phyloP scores from a whole-genome alignment of 139 green algal species.

The Spirogloea muscicola region DNA sequence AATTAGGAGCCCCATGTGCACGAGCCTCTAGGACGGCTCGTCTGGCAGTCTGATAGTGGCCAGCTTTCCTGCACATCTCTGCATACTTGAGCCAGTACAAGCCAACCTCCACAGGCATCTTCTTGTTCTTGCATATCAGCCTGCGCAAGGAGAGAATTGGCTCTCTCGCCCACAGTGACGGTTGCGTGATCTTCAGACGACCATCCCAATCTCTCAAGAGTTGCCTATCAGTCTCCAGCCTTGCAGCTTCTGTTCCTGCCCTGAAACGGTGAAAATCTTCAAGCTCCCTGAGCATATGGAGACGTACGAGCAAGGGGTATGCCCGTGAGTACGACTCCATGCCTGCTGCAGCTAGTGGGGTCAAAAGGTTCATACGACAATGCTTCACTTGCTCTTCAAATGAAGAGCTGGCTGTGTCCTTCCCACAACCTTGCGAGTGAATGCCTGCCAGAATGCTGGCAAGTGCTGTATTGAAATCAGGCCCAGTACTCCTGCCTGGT shows the following conservation, averaged over 20 bases:
- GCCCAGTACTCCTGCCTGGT: neutral
- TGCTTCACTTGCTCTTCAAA: constrained; percentile 52
- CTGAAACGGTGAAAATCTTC: constrained; percentile 23
- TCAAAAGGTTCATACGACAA: constrained; percentile 8
- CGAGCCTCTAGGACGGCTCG: constrained; percentile 77
- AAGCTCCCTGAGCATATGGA: constrained; percentile 79
- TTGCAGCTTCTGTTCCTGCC: neutral
- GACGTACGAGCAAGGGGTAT: constrained; percentile 77
- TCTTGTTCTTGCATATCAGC: constrained; percentile 52
- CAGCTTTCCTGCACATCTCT: constrained; percentile 69
- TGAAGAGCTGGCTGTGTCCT: no score
- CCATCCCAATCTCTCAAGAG: constrained; percentile 57
- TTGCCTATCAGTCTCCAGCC: neutral
- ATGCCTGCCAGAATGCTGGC: constrained; percentile 58
- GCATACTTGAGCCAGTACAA: constrained; percentile 73
- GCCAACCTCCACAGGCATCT: constrained; percentile 57
- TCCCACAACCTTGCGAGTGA: no score
- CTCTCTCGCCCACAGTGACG: constrained; percentile 60
- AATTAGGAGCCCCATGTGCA: constrained; percentile 47
- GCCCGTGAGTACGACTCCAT: constrained; percentile 82
- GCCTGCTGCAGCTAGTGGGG: constrained; percentile 66
- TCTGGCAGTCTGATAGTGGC: constrained; percentile 77
- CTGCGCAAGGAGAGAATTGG: constrained; percentile 77
- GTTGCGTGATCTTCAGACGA: constrained; percentile 65
- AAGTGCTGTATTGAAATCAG: constrained; percentile 52